A percentile compares a stretch with the other conserved stretches of the same genome.
phyloP scores from a whole-genome alignment of 176 grass and related monocot species.

The Aegilops speltoides region DNA sequence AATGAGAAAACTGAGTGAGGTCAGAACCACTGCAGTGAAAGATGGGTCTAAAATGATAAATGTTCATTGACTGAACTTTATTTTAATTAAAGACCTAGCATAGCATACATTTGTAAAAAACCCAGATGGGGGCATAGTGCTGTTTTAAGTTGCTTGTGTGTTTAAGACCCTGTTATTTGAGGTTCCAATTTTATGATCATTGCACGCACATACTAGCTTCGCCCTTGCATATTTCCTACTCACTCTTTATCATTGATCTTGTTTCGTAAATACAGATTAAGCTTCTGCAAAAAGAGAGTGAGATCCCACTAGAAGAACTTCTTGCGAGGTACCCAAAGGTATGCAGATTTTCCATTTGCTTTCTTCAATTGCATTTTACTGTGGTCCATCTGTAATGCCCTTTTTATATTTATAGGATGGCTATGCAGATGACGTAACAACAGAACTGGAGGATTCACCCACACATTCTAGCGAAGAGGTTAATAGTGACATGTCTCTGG shows the following conservation, averaged over 20 bases:
- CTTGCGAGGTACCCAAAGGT: slow-evolving; percentile 92
- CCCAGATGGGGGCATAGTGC: not conserved
- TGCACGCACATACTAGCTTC: slow-evolving; percentile 3
- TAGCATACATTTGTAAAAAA: not conserved
- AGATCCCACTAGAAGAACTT: slow-evolving; percentile 89
- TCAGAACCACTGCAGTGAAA: not conserved
- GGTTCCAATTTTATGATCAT: not conserved
- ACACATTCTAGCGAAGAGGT: slow-evolving; percentile 44
- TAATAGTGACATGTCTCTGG: slow-evolving; percentile 40
- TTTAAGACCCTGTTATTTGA: slow-evolving; percentile 1
- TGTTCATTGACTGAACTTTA: slow-evolving; percentile 5
- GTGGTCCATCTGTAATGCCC: slow-evolving; percentile 32
- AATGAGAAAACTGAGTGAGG: not conserved
- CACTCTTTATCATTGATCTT: slow-evolving; percentile 28
- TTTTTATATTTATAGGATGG: slow-evolving; percentile 84
- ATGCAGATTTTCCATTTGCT: slow-evolving; percentile 29
- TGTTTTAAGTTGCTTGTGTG: not conserved
- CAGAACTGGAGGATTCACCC: slow-evolving; percentile 62
- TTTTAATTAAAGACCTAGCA: not conserved
- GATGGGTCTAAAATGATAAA: not conserved
- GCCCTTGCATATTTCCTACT: slow-evolving; percentile 9
- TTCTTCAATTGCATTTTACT: not conserved
- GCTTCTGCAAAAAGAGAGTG: slow-evolving; percentile 89
- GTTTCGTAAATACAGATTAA: slow-evolving; percentile 61
- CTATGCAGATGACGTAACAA: slow-evolving; percentile 53